Base-by-base conservation (phyloP, 2,329 filamentous ascomycete species). In the Sclerotinia borealis region DNA sequence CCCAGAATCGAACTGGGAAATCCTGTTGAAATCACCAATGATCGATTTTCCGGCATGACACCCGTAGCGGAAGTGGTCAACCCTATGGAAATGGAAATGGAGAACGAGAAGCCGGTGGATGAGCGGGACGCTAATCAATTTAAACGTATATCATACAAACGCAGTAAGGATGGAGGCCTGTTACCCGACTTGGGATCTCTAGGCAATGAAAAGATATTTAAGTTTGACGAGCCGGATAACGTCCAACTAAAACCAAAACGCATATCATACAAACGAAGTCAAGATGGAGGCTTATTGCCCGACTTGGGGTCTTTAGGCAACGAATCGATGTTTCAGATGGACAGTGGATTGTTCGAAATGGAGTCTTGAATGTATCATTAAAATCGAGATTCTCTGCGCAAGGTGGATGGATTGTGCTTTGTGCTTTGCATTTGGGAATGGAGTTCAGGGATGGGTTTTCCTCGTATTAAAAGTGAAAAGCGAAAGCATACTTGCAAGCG, bases 1-100 rank as follows among this genome's bases (percentile, higher is more conserved):
- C 73, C 73, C 1, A 70, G 59, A 36, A 51, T 70, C 10, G 73
- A 75, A 50, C 49, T 71, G 1, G 64, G 64, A 13, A 68, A 73
- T 64, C 72, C 72, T 1, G 67, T 74, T 10, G 72, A 74, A 48
- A 65, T 66, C 22, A 65, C 68, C 31, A 60, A 68, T 39, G 61
- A 63, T 13, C 64, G 65, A 29, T 54, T 69, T 39, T 66, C 55
- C 39, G 54, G 63, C 3, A 41, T 70, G 49, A 61, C 63, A 19
- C 62, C 67, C 19, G 34, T 58, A 15, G 60, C 51, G 27, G 60
- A 63, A 29, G 60, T 63, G 13, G 0, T 50, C 7, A 43, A 54
- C 27, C 63, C 56, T 1, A 43, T 51, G 15, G 41, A 45, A 41
- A 49, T 27, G 27, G 25, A 59, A 41, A 49, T 27, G 27, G 25